Base-by-base conservation (phyloP, 208 protist species). In the Vickermania spadyakhi region DNA sequence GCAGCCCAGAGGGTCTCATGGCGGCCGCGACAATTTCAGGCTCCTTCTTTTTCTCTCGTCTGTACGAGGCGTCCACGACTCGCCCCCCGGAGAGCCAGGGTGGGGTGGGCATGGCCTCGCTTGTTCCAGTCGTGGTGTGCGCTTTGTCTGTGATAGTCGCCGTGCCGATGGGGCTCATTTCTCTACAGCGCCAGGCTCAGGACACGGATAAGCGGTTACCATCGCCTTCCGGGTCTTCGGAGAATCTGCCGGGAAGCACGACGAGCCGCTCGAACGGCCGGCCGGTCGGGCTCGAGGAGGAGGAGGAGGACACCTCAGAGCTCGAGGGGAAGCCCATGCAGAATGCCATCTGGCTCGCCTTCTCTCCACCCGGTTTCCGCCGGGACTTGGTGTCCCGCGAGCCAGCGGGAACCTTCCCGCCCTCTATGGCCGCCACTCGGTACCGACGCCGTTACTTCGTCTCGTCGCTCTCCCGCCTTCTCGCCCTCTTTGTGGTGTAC, bases 1-100 rank as follows among this genome's bases (percentile, higher is more conserved):
- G 64, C 36, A 86, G 90, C 62, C 75, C 86, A 14, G 82, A 93
- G 62, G 86, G 74, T 13, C 65, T 89, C 29, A 30, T 93, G 1
- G 74, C 86, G 2, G 67, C 79, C 1, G 30, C 85, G 22, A 75
- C 69, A 0, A 55, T 93, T 11, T 55, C 79, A 2, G 82, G 70
- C 26, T 82, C 76, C 28, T 81, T 89, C 31, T 73, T 75, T 45
- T 82, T 82, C 62, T 66, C 75, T 11, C 59, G 75, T 1, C 60
- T 77, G 25, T 81, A 80, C 60, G 68, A 84, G 26, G 25, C 73
- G 53, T 54, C 57, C 28, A 2, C 50, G 45, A 30, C 14, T 13
- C 31, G 31, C 5, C 7, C 5, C 51, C 13, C n/a, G n/a, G 7
- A 5, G 21, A 7, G 25, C 11, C 58, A 11, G 54, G 56, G 3